A percentile compares a stretch with the other conserved stretches of the same genome.
These are phyloP conservation scores for Allium sativum DNA, from an alignment of 106 monocot genomes.

Conservation along the genomic window DNA sequence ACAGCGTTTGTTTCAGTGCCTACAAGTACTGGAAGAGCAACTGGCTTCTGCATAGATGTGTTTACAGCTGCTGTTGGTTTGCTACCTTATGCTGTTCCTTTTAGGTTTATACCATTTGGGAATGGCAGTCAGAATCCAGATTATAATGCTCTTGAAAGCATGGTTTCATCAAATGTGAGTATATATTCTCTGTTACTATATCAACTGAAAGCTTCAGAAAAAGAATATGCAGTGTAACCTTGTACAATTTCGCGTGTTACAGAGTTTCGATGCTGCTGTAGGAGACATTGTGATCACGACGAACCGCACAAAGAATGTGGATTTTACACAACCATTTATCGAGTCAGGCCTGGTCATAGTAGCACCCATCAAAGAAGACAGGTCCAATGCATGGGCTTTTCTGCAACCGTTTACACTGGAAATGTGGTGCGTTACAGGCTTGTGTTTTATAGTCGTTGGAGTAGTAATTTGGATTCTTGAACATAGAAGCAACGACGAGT, in stretches of 20 bases:
- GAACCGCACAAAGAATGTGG: conserved; percentile 50
- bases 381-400: conserved; percentile 59
- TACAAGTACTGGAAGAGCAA: conserved; percentile 18
- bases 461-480: conserved; percentile 74
- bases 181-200: background rate
- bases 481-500: conserved; percentile 73
- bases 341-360: conserved; percentile 65
- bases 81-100: conserved; percentile 65
- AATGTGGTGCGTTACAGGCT: conserved; percentile 61
- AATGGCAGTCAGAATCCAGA: conserved; percentile 53
- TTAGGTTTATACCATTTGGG: conserved; percentile 41
- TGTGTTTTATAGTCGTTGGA: conserved; percentile 52
- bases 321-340: conserved; percentile 73
- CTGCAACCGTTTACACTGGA: conserved; percentile 61
- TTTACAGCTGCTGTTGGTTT: conserved; percentile 55
- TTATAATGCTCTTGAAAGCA: conserved; percentile 42
- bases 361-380: conserved; percentile 24
- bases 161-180: conserved; percentile 47
- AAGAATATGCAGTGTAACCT: background rate
- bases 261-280: conserved; percentile 49
- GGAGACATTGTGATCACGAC: conserved; percentile 64
- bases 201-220: background rate
- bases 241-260: background rate
- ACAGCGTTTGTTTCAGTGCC: conserved; percentile 40
- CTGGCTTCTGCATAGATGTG: conserved; percentile 61